A percentile compares a stretch with the other conserved stretches of the same genome.
phyloP scores from a whole-genome alignment of 768 basidiomycete species.

The Rossbeevera mucosa region DNA sequence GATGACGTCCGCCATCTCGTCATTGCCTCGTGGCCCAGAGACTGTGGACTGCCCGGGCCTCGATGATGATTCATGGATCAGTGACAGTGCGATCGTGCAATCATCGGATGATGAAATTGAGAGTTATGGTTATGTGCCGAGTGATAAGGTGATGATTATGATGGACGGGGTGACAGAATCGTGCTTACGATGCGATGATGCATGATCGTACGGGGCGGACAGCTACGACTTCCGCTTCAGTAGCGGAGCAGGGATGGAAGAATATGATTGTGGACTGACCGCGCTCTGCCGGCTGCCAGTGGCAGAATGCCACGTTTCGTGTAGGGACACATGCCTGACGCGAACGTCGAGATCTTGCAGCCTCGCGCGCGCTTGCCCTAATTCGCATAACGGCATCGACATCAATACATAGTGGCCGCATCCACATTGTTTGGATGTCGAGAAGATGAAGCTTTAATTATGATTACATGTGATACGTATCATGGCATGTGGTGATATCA shows the following conservation, averaged over 20 bases:
- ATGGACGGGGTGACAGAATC: background rate
- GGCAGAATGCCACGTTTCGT: background rate
- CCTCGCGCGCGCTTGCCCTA: background rate
- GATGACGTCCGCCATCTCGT: background rate
- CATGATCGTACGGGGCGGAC: background rate
- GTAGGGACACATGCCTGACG: background rate
- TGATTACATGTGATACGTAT: background rate
- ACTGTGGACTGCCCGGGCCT: background rate
- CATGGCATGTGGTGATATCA: background rate
- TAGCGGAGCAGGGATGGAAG: background rate
- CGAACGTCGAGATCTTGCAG: background rate
- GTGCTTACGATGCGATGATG: background rate
- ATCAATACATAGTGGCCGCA: background rate
- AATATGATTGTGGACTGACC: background rate
- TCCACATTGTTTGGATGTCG: background rate
- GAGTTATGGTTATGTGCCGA: background rate
- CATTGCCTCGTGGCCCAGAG: background rate
- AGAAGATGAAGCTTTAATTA: background rate
- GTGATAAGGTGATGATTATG: background rate
- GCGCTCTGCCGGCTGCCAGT: background rate
- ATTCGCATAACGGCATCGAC: background rate
- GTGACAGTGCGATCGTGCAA: background rate
- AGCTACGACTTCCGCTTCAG: too few relatives aligned
- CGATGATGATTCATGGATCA: background rate
- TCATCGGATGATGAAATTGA: background rate